Percentiles rank a stretch among this genome's conserved stretches.
phyloP scores from a whole-genome alignment of 202 grass and related monocot genomes.

The Bolboschoenoplectus hybrid region DNA sequence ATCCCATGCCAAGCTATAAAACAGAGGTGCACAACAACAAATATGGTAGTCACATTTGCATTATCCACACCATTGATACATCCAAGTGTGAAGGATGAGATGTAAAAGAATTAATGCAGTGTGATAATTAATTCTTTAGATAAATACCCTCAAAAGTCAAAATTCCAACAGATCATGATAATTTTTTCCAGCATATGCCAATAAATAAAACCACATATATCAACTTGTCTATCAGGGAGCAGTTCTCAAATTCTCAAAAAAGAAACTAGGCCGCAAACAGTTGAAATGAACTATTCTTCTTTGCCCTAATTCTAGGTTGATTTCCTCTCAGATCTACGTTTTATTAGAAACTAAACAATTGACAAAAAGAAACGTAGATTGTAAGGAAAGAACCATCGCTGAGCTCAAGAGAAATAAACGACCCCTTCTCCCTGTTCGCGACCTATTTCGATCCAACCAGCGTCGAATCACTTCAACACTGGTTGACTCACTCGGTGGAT shows the following conservation, averaged over 20 bases:
- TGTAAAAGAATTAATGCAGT: background rate
- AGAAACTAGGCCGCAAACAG: background rate
- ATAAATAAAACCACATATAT: background rate
- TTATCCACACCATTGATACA: background rate
- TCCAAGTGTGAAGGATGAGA: background rate
- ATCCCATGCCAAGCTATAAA: background rate
- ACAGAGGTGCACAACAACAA: background rate
- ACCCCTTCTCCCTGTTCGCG: slow-evolving; percentile 29
- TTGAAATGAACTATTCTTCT: background rate
- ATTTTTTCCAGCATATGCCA: background rate
- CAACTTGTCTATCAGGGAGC: background rate
- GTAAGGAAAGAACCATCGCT: slow-evolving; percentile 42
- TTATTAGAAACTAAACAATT: background rate
- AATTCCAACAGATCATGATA: background rate
- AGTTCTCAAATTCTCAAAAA: background rate
- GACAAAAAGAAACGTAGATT: background rate
- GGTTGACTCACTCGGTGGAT: background rate
- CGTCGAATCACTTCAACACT: background rate
- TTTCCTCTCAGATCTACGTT: background rate
- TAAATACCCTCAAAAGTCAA: background rate
- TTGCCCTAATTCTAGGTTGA: background rate
- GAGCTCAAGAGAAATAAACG: slow-evolving; percentile 43
- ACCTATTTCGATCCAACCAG: background rate
- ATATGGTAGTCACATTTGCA: background rate
- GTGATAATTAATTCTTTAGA: background rate